Conservation (phyloP, 2,329 filamentous ascomycete genomes). For the Colletotrichum australisinense region DNA sequence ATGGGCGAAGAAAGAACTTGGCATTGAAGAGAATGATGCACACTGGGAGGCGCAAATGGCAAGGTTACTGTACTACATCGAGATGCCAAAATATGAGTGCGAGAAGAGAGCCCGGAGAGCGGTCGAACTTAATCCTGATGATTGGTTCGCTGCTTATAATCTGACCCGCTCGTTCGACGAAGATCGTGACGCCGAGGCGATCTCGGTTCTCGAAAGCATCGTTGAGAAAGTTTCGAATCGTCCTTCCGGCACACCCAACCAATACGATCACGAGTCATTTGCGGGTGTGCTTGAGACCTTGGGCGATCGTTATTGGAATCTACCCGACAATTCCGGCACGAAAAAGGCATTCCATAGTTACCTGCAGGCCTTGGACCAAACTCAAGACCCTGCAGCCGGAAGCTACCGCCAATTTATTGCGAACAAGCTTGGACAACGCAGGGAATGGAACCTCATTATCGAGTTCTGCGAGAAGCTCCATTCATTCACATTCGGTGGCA, state of each 20-base stretch:
- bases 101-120: not conserved
- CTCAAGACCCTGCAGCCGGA: not conserved
- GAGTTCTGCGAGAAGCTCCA: not conserved
- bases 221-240: not conserved
- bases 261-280: not conserved
- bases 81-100: not conserved
- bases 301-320: not conserved
- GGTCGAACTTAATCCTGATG: not conserved
- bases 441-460: not conserved
- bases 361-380: not conserved
- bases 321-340: not conserved
- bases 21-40: not conserved
- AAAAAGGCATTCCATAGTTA: not conserved
- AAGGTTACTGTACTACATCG: not conserved
- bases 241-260: not conserved
- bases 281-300: not conserved
- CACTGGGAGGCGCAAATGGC: not conserved
- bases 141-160: not conserved
- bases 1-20: no score
- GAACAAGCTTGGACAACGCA: not conserved
- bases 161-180: not conserved
- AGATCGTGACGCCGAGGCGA: not conserved
- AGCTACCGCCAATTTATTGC: not conserved
- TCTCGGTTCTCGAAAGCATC: not conserved
- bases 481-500: not conserved